Evolutionary conservation across 1,284 basidiomycete species (phyloP), one percentile per base, ranked within the genome.

Genomic region (Boletus austroedulis): DNA sequence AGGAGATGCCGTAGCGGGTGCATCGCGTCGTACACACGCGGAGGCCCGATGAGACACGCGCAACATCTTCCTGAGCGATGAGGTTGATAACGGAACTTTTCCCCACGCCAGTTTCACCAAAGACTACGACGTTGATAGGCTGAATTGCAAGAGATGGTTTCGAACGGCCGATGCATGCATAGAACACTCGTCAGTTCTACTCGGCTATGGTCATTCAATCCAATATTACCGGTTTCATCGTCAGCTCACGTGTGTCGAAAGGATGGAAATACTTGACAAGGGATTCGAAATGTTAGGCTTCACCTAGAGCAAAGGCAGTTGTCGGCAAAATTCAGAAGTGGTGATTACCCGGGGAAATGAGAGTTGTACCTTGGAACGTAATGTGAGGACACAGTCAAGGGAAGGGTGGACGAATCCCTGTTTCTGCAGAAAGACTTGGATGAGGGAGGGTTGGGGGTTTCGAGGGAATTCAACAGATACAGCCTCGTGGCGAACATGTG

Each of bases 31-130:
- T 75, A 49, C 71, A 73, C 17, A 66, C 68, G 17, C 63, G 55
- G 2, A 68, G 66, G 36, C 67, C 69, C 28, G 72, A 66, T 43
- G 70, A 73, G 32, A 73, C 70, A 49, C 56, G 53, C 15, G 70
- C 71, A 17, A 75, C 11, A 0, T 56, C 12, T 23, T 17, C 38
- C 14, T 53, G 69, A 11, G 74, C 71, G 44, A 75, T 73, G 32
- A 72, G 70, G 41, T 72, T 72, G 53, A 72, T 67, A 21, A 72
- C 61, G 3, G 73, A 75, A 50, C 73, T 75, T 53, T 74, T 75
- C 12, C 71, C 74, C 10, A 65, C 73, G 17, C 71, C 73, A 2
- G 65, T 67, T 59, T 74, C 73, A 10, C 69, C 69, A 11, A 73
- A 75, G 45, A 71, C 72, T 4, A 75, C 56, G 28, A 72, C 58